Base-by-base conservation (phyloP, 495 filamentous ascomycete species). In the Hyaloscypha variabilis region DNA sequence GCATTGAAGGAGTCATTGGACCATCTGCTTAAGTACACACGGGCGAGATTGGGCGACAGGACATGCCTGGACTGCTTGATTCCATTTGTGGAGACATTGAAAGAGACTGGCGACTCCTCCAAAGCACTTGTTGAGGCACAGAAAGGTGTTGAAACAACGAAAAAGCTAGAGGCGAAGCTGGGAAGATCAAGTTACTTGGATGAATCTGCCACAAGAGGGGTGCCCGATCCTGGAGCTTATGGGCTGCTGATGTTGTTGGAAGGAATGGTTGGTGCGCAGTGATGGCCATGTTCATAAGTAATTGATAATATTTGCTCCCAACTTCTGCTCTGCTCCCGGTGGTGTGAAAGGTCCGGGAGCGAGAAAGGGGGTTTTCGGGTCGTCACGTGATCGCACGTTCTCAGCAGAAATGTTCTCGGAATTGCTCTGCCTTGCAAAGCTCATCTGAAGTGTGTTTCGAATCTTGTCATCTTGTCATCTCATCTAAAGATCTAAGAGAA, bases 51-150 rank as follows among this genome's bases (percentile, higher is more conserved):
- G 24, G 67, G 67, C 5, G 74, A 79, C 17, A 83, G 74, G 67
- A 88, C 86, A 0, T 83, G 86, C 21, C 85, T 88, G 83, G 85
- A 88, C 69, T 83, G 83, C 0, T 67, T 88, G 66, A 86, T 88
- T 66, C 86, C 86, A n/a, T 88, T 88, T 72, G 78, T 79, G 30
- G 77, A 82, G 54, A 80, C 74, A 14, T 71, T 88, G 72, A 67
- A 72, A 29, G 65, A 69, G 60, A 77, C 71, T 0, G 73, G 76
- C 25, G 74, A 75, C 39, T 77, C 86, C 21, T 74, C 74, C 23
- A 75, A 77, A n/a, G 80, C 80, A 5, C 81, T 87, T 0, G 76
- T 75, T 28, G 82, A 81, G 6, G 86, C 86, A 0, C 74, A 82
- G 25, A 75, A 76, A 49, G 85, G 85, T 19, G 82, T 84, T 0